Conservation (phyloP, 495 filamentous ascomycete species). For the Tuber melanosporum region DNA sequence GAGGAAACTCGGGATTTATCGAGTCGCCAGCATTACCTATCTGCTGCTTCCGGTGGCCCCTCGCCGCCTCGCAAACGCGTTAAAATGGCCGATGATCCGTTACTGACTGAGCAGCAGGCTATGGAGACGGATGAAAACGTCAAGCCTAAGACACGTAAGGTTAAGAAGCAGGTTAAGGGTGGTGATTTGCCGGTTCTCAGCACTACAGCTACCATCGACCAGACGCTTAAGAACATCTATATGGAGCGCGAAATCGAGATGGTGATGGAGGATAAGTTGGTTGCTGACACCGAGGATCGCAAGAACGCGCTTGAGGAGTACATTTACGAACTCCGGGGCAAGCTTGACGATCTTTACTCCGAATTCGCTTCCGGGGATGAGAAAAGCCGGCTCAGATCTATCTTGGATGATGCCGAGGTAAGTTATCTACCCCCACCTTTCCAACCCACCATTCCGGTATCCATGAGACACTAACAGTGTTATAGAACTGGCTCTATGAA, state of each 20-base stretch:
- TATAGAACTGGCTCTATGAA: conserved; percentile 95
- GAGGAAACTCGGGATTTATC: conserved; percentile 6
- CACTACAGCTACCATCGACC: conserved; percentile 73
- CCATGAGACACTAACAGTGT: conserved; percentile 5
- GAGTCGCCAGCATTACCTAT: conserved; percentile 1
- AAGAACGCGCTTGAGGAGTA: conserved; percentile 98
- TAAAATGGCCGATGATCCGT: conserved; percentile 19
- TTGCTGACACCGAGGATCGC: conserved; percentile 96
- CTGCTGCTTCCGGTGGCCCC: conserved; percentile 13
- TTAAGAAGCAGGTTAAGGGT: conserved; percentile 99
- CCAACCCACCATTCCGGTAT: not conserved
- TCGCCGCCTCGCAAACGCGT: conserved; percentile 10
- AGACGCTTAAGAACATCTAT: conserved; percentile 55
- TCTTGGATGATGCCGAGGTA: conserved; percentile 80
- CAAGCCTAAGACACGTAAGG: conserved; percentile 79
- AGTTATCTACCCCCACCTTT: conserved; percentile 41
- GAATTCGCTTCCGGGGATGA: conserved; percentile 87
- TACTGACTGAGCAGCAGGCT: conserved; percentile 51
- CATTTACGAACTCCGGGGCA: conserved; percentile 93
- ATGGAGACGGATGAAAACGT: conserved; percentile 86
- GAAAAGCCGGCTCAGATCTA: conserved; percentile 73
- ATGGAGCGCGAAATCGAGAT: conserved; percentile 79
- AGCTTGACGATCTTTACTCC: conserved; percentile 83
- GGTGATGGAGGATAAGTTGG: conserved; percentile 97
- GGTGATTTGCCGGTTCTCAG: conserved; percentile 85